These are phyloP conservation scores for Akanthomyces dipterigenus DNA, from an alignment of 2,329 filamentous ascomycete species.

Conservation along the genomic window DNA sequence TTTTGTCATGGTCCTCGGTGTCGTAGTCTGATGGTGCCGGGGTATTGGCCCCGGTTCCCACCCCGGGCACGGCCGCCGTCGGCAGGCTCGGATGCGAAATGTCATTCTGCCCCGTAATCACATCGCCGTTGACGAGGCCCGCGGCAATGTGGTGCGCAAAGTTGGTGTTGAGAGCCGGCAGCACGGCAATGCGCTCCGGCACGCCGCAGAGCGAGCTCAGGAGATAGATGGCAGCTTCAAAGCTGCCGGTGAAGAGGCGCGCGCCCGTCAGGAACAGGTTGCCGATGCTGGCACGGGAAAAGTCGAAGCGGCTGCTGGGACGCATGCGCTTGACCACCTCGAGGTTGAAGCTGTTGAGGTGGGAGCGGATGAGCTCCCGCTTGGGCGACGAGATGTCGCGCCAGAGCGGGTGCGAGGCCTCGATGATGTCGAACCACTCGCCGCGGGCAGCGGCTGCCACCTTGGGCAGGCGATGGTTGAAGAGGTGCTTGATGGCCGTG, in stretches of 20 bases:
- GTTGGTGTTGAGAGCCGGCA: constrained; percentile 90
- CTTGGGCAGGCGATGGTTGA: constrained; percentile 77
- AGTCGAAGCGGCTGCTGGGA: constrained; percentile 69
- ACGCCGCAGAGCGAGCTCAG: constrained; percentile 83
- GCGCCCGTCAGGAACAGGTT: constrained; percentile 80
- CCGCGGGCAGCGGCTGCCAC: constrained; percentile 52
- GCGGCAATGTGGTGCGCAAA: constrained; percentile 94
- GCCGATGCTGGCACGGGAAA: constrained; percentile 67
- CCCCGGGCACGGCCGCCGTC: constrained; percentile 36
- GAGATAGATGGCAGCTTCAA: constrained; percentile 88
- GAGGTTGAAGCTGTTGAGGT: constrained; percentile 69
- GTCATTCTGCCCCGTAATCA: constrained; percentile 86
- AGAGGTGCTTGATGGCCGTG: constrained; percentile 70
- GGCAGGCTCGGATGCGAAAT: constrained; percentile 77
- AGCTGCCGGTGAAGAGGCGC: constrained; percentile 82
- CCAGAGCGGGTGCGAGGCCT: constrained; percentile 76
- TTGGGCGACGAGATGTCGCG: constrained; percentile 61
- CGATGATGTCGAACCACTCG: constrained; percentile 87
- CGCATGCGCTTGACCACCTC: constrained; percentile 72
- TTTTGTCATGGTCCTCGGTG: constrained; percentile 51
- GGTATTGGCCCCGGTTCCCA: constrained; percentile 20
- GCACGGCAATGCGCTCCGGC: constrained; percentile 65
- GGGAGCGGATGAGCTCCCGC: constrained; percentile 68
- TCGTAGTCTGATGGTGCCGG: constrained; percentile 35
- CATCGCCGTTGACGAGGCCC: constrained; percentile 64